phyloP scores from a whole-genome alignment of 495 filamentous ascomycete species.

The Aspergillus bertholletiae region DNA sequence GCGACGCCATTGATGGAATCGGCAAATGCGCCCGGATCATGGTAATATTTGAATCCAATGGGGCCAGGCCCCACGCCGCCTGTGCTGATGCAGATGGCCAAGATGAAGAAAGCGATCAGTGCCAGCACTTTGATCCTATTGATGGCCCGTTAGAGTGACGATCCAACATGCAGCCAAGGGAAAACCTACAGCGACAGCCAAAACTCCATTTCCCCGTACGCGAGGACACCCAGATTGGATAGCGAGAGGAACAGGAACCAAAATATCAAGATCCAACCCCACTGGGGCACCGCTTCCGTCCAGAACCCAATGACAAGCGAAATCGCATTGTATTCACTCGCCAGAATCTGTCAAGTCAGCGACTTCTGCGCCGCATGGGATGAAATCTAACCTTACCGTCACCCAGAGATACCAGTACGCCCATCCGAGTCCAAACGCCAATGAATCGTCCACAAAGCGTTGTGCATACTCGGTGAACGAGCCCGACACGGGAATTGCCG shows the following conservation, averaged over 20 bases:
- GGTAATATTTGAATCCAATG: slow-evolving; percentile 62
- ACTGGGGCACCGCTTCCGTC: slow-evolving; percentile 42
- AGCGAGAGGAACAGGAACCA: slow-evolving; percentile 49
- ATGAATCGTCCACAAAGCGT: slow-evolving; percentile 51
- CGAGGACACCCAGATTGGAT: slow-evolving; percentile 54
- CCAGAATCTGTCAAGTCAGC: slow-evolving; percentile 32
- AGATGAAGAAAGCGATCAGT: slow-evolving; percentile 64
- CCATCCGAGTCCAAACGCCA: slow-evolving; percentile 53
- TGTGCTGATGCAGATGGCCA: slow-evolving; percentile 60
- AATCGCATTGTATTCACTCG: slow-evolving; percentile 51
- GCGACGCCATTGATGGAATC: slow-evolving; percentile 57
- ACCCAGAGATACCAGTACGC: slow-evolving; percentile 60
- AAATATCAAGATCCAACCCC: slow-evolving; percentile 63
- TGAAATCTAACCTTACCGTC: slow-evolving; percentile 25
- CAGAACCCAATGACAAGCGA: slow-evolving; percentile 40
- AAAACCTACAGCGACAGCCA: slow-evolving; percentile 31
- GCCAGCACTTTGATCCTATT: slow-evolving; percentile 49
- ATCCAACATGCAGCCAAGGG: not conserved
- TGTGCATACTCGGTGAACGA: slow-evolving; percentile 55
- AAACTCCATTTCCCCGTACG: slow-evolving; percentile 64
- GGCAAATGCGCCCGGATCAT: slow-evolving; percentile 65
- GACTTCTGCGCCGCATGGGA: not conserved
- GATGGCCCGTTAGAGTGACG: not conserved
- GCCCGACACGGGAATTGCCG: slow-evolving; percentile 50
- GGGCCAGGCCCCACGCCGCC: slow-evolving; percentile 56